Conservation (phyloP, 2,329 filamentous ascomycete genomes). For the Tolypocladium endophyticum region DNA sequence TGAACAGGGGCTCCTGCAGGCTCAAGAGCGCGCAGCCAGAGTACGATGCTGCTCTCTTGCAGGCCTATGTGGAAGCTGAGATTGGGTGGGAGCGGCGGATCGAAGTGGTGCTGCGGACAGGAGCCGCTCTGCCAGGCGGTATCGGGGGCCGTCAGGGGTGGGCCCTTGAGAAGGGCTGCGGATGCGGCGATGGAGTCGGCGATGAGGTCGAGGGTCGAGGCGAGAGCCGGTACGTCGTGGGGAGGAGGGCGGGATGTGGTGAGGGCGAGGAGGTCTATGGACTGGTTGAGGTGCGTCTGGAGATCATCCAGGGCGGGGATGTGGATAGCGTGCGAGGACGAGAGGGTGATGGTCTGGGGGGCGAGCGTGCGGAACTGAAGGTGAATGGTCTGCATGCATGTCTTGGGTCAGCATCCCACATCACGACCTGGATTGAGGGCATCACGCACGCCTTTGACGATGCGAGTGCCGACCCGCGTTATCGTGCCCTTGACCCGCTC, state of each 20-base stretch:
- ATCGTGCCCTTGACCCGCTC: conserved; percentile 89
- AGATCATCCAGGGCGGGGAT: conserved; percentile 63
- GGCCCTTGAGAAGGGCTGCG: conserved; percentile 44
- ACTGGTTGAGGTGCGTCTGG: conserved; percentile 68
- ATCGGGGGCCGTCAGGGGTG: conserved; percentile 26
- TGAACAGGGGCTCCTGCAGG: conserved; percentile 51
- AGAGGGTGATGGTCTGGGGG: conserved; percentile 35
- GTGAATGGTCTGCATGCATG: conserved; percentile 47
- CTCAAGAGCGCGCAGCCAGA: conserved; percentile 61
- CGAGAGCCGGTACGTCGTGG: conserved; percentile 44
- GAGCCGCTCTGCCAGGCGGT: conserved; percentile 34
- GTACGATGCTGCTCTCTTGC: conserved; percentile 58
- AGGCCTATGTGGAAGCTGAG: conserved; percentile 68
- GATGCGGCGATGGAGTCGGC: conserved; percentile 43
- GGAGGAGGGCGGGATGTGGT: conserved; percentile 52
- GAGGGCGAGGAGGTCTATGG: conserved; percentile 72
- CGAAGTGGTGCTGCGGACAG: conserved; percentile 32
- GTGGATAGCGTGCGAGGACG: conserved; percentile 38
- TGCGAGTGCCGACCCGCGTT: conserved; percentile 78
- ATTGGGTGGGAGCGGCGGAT: conserved; percentile 37
- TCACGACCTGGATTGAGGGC: neutral
- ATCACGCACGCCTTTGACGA: conserved; percentile 72
- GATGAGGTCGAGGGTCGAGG: conserved; percentile 45
- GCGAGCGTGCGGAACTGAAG: conserved; percentile 64
- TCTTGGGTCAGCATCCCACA: neutral